phyloP scores from a whole-genome alignment of 208 protist species.

The Crithidia brevicula region DNA sequence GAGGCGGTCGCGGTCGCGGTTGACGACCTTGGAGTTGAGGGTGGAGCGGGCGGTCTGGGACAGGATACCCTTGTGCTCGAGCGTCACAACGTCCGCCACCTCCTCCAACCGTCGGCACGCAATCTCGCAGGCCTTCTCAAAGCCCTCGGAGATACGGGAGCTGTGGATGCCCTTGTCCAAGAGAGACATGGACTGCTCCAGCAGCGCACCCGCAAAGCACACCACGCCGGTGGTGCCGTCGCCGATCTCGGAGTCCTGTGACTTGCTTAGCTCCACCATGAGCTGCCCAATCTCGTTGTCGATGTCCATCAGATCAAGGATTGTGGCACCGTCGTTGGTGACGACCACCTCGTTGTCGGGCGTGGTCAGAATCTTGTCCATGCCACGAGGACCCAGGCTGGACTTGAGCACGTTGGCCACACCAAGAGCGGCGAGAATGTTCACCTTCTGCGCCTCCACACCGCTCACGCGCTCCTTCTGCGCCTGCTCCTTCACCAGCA shows the following conservation, averaged over 20 bases:
- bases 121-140: constrained; percentile 97
- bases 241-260: constrained; percentile 99
- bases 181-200: constrained; percentile 97
- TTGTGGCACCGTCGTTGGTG: constrained; percentile 99
- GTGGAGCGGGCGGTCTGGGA: constrained; percentile 98
- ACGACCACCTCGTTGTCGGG: constrained; percentile 99
- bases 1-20: constrained; percentile 96
- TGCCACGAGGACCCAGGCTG: constrained; percentile 98
- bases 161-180: constrained; percentile 99
- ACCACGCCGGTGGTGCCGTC: constrained; percentile 99
- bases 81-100: constrained; percentile 86
- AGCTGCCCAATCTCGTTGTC: constrained; percentile 99
- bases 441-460: constrained; percentile 98
- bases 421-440: constrained; percentile 98
- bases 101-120: constrained; percentile 94
- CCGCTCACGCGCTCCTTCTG: constrained; percentile 96
- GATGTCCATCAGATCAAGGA: constrained; percentile 98
- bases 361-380: constrained; percentile 99
- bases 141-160: constrained; percentile 98
- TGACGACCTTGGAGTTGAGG: constrained; percentile 99
- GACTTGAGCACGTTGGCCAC: constrained; percentile 97
- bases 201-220: constrained; percentile 98
- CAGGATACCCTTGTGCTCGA: constrained; percentile 88
- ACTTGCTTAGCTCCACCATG: constrained; percentile 99
- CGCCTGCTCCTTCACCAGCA: constrained; percentile 98